Evolutionary conservation across 2,329 filamentous ascomycete genomes (phyloP).

Genomic region (Aspergillus glaucus): DNA sequence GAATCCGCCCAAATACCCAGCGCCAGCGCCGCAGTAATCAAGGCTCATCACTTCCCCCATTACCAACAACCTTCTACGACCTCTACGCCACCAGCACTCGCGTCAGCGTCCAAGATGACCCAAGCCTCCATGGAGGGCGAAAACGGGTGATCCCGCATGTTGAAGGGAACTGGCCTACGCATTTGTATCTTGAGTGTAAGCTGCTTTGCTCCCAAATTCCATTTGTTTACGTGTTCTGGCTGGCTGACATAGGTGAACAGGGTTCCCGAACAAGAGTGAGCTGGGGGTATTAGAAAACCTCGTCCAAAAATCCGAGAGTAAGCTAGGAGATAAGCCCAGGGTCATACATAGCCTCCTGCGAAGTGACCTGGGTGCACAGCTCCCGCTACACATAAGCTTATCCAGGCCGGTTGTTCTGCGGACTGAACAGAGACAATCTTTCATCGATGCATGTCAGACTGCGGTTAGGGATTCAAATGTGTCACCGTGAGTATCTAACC

Average conservation of each 20-base stretch:
- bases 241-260: slow-evolving; percentile 20
- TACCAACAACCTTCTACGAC: slow-evolving; percentile 77
- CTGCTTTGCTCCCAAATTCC: slow-evolving; percentile 9
- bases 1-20: slow-evolving; percentile 9
- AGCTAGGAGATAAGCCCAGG: slow-evolving; percentile 38
- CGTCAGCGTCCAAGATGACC: slow-evolving; percentile 72
- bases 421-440: slow-evolving; percentile 64
- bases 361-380: slow-evolving; percentile 68
- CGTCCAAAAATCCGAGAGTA: slow-evolving; percentile 19
- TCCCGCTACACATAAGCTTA: slow-evolving; percentile 85
- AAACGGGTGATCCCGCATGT: slow-evolving; percentile 77
- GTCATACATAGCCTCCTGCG: slow-evolving; percentile 62
- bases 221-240: not conserved
- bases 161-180: slow-evolving; percentile 84
- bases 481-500: slow-evolving; percentile 35
- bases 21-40: slow-evolving; percentile 8
- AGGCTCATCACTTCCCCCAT: slow-evolving; percentile 54
- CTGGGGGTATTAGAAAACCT: slow-evolving; percentile 25
- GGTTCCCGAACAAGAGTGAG: slow-evolving; percentile 35
- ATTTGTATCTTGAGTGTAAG: slow-evolving; percentile 89
- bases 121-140: slow-evolving; percentile 75
- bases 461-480: slow-evolving; percentile 39
- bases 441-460: slow-evolving; percentile 52
- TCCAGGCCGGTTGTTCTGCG: slow-evolving; percentile 72
- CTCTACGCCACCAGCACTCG: slow-evolving; percentile 80